Evolutionary conservation across 1,284 basidiomycete species (phyloP), one percentile per base, ranked within the genome.

Genomic region (Marasmius oreades): DNA sequence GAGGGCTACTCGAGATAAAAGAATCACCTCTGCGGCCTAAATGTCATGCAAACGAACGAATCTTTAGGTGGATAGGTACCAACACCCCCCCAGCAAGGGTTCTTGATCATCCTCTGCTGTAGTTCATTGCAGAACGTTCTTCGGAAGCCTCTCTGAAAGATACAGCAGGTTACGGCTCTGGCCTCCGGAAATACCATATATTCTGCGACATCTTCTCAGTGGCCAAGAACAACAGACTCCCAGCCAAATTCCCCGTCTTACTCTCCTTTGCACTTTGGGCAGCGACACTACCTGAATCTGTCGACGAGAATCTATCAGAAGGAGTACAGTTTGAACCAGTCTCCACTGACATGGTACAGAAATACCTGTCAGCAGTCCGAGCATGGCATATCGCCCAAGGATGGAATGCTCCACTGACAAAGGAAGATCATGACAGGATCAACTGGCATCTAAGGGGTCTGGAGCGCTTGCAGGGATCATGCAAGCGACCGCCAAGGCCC

Each of bases 31-130:
- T 73, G 0, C 59, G 62, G 0, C 71, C 67, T 0, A 16, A 51
- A 1, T 71, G 69, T 56, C 50, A 5, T 20, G 63, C 70, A 1
- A 55, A 62, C 0, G 56, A 70, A 23, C 55, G 65, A 1, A 62
- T 74, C 6, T 68, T 69, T 59, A 34, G 24, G 0, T 75, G 72
- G 73, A 61, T 44, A 18, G 72, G 73, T 1, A 59, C 71, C 0
- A 66, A 71, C 50, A 47, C 56, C 0, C 61, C 70, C 0, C 66
- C 65, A 1, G 51, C 59, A 0, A 36, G 55, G 0, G 61, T 61
- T 0, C 61, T 74, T 6, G 26, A 62, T 16, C 14, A 63, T 42
- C 67, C 68, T 2, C 28, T 57, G 3, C 24, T 57, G 3, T 5
- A 36, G 11, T 26, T 24, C 10, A 3, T 57, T 7, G 58, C 58